Evolutionary conservation across 257 asterid species (phyloP).

Genomic region (Prunella vulgaris): DNA sequence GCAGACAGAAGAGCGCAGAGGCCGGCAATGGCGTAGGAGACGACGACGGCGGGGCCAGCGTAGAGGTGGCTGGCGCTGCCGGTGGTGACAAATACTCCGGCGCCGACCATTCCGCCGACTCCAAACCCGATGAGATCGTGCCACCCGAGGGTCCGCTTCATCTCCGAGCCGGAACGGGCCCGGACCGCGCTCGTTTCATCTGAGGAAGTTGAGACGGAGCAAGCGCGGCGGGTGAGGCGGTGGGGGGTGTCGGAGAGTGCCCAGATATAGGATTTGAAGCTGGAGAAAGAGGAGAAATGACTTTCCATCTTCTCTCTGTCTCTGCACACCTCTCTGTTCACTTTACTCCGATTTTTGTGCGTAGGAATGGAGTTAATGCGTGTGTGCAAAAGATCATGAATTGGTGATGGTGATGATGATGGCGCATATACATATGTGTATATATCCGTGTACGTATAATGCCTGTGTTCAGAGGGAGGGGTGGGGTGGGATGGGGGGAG

Average conservation of each 20-base stretch:
- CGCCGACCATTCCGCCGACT: slow-evolving; percentile 98
- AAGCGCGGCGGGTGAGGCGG: slow-evolving; percentile 72
- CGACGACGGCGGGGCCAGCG: slow-evolving; percentile 85
- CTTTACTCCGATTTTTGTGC: neutral
- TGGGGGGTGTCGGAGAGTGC: slow-evolving; percentile 80
- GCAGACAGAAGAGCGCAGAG: slow-evolving; percentile 95
- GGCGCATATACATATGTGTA: neutral
- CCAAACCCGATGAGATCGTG: slow-evolving; percentile 81
- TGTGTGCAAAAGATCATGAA: neutral
- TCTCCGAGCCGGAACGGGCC: slow-evolving; percentile 55
- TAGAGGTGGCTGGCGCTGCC: slow-evolving; percentile 51
- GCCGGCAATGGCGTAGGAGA: slow-evolving; percentile 98
- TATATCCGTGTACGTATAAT: neutral
- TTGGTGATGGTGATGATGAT: neutral
- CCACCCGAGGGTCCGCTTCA: slow-evolving; percentile 74
- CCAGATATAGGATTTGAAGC: slow-evolving; percentile 46
- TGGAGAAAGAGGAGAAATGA: slow-evolving; percentile 53
- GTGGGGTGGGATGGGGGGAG: neutral
- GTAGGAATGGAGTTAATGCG: neutral
- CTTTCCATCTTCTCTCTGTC: slow-evolving; percentile 5
- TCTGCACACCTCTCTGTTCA: neutral
- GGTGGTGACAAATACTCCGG: slow-evolving; percentile 89
- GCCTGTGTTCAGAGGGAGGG: neutral
- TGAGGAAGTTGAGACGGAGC: slow-evolving; percentile 57
- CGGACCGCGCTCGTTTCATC: slow-evolving; percentile 53